These are phyloP conservation scores for Coleophoma eucalyptorum DNA, from an alignment of 2,329 filamentous ascomycete species.

Conservation along the genomic window DNA sequence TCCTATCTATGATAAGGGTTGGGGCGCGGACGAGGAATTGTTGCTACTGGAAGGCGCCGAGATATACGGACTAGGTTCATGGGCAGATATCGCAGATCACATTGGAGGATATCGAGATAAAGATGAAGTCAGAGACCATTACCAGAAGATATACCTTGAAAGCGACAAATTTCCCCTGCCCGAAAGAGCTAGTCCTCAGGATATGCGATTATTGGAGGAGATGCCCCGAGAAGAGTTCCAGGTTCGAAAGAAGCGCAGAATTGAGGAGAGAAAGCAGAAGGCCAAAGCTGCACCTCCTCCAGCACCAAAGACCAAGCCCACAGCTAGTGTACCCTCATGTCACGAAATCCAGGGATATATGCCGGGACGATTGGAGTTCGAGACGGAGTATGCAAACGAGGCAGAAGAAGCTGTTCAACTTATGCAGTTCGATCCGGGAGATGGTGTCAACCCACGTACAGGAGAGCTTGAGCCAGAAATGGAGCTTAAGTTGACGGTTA, in stretches of 20 bases:
- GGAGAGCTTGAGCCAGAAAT: slow-evolving; percentile 92
- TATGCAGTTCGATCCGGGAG: slow-evolving; percentile 97
- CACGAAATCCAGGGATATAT: slow-evolving; percentile 99
- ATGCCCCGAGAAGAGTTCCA: slow-evolving; percentile 93
- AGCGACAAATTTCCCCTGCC: slow-evolving; percentile 83
- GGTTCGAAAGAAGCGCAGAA: slow-evolving; percentile 83
- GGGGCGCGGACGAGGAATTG: slow-evolving; percentile 97
- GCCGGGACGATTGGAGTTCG: slow-evolving; percentile 95
- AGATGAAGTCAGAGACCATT: slow-evolving; percentile 94
- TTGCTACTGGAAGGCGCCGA: slow-evolving; percentile 89
- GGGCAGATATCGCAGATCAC: slow-evolving; percentile 97
- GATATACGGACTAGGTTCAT: slow-evolving; percentile 93
- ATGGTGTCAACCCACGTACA: slow-evolving; percentile 81
- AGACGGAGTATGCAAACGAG: slow-evolving; percentile 96
- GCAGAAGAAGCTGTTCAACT: slow-evolving; percentile 97
- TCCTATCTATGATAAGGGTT: slow-evolving; percentile 90
- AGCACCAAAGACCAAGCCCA: slow-evolving; percentile 92
- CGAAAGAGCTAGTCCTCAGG: slow-evolving; percentile 76
- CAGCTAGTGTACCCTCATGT: slow-evolving; percentile 89
- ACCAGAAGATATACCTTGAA: slow-evolving; percentile 81
- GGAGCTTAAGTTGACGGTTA: slow-evolving; percentile 94
- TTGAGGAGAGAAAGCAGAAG: slow-evolving; percentile 85
- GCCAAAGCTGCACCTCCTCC: slow-evolving; percentile 80
- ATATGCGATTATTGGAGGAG: slow-evolving; percentile 72
- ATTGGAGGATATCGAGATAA: slow-evolving; percentile 94